Evolutionary conservation across 2,329 filamentous ascomycete species (phyloP).

Genomic region (Cryoendolithus antarcticus): DNA sequence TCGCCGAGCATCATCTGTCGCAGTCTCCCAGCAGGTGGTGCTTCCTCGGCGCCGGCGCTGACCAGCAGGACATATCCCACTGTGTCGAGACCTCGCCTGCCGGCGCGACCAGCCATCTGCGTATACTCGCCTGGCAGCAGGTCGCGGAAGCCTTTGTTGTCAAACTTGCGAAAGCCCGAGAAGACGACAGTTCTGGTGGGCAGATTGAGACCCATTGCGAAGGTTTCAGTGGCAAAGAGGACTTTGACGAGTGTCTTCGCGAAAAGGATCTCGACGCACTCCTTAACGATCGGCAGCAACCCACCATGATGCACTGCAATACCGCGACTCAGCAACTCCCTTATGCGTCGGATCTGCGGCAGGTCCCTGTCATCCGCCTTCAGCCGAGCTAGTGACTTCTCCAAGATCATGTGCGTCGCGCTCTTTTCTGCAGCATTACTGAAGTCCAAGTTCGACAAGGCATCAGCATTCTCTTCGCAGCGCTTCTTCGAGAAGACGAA

Average conservation of each 20-base stretch:
- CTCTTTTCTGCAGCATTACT: conserved; percentile 91
- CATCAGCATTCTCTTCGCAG: conserved; percentile 94
- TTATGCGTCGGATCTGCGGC: conserved; percentile 81
- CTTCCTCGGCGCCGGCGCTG: conserved; percentile 66
- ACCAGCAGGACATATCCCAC: conserved; percentile 94
- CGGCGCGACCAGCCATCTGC: conserved; percentile 93
- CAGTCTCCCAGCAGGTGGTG: conserved; percentile 70
- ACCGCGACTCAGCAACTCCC: conserved; percentile 74
- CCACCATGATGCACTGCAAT: conserved; percentile 96
- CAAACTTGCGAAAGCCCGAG: conserved; percentile 91
- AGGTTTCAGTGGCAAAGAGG: conserved; percentile 93
- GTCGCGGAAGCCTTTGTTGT: conserved; percentile 83
- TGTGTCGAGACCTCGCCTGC: conserved; percentile 79
- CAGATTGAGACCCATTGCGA: conserved; percentile 94
- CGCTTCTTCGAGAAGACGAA: conserved; percentile 98
- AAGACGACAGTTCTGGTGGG: conserved; percentile 95
- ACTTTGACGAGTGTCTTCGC: conserved; percentile 92
- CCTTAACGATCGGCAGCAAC: conserved; percentile 89
- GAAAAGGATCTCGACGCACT: conserved; percentile 93
- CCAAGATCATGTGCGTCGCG: conserved; percentile 91
- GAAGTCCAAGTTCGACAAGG: conserved; percentile 88
- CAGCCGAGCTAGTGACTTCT: conserved; percentile 81
- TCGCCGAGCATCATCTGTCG: conserved; percentile 93
- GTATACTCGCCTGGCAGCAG: conserved; percentile 92
- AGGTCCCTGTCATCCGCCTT: conserved; percentile 80